Conservation (phyloP, 495 filamentous ascomycete species). For the Annulohypoxylon moriforme region DNA sequence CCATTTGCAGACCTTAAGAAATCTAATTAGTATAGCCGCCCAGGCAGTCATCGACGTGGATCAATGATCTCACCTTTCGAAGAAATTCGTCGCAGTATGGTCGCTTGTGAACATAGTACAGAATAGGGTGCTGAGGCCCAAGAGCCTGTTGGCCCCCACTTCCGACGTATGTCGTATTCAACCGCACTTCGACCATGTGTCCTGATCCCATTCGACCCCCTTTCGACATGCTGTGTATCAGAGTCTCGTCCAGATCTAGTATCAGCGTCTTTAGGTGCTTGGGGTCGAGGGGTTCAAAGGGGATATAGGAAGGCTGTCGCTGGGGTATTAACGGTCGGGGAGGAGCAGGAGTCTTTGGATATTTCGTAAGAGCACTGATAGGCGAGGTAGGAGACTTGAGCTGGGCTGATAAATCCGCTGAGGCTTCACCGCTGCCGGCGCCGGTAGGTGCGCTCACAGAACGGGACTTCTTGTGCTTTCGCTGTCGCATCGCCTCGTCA, state of each 20-base stretch:
- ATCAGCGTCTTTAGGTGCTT: slow-evolving; percentile 88
- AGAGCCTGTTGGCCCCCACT: slow-evolving; percentile 72
- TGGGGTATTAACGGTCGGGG: slow-evolving; percentile 89
- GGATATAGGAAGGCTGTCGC: slow-evolving; percentile 83
- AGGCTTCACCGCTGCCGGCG: slow-evolving; percentile 37
- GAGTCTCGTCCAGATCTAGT: slow-evolving; percentile 93
- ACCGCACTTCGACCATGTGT: slow-evolving; percentile 98
- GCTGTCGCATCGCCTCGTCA: slow-evolving; percentile 75
- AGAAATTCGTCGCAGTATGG: slow-evolving; percentile 97
- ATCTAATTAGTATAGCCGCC: slow-evolving; percentile 20
- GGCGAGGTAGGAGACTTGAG: slow-evolving; percentile 94
- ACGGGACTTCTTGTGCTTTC: slow-evolving; percentile 67
- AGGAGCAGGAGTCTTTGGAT: slow-evolving; percentile 87
- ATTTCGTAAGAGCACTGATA: slow-evolving; percentile 81
- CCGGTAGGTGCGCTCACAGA: slow-evolving; percentile 54
- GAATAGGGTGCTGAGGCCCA: slow-evolving; percentile 91
- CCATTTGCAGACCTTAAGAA: slow-evolving; percentile 83
- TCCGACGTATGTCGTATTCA: slow-evolving; percentile 71
- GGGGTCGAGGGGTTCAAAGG: slow-evolving; percentile 58
- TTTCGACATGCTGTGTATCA: slow-evolving; percentile 97
- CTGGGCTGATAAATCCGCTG: slow-evolving; percentile 59
- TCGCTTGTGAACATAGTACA: slow-evolving; percentile 98
- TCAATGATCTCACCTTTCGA: slow-evolving; percentile 70
- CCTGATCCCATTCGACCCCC: slow-evolving; percentile 95
- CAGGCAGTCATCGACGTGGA: background rate